Conservation (phyloP, 2,329 filamentous ascomycete genomes). For the Cadophora luteo-olivacea region DNA sequence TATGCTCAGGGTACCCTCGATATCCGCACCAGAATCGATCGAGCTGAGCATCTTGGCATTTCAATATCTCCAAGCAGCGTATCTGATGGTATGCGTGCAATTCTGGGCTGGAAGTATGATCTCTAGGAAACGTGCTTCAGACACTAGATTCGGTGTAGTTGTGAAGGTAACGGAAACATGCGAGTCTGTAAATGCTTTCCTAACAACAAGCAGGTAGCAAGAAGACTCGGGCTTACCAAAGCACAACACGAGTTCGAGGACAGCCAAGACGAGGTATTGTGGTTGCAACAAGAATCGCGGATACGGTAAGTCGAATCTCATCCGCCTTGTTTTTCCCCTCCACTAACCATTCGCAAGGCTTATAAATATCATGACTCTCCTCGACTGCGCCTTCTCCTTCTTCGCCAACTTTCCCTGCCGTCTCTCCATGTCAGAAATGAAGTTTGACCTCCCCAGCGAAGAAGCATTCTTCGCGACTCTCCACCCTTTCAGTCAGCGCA, state of each 20-base stretch:
- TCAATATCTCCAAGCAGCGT: constrained; percentile 51
- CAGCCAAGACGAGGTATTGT: constrained; percentile 47
- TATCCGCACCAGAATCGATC: constrained; percentile 35
- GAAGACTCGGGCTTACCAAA: constrained; percentile 48
- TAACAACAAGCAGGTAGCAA: constrained; percentile 44
- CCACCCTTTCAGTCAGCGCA: constrained; percentile 51
- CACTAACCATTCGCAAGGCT: constrained; percentile 40
- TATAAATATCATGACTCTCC: constrained; percentile 48
- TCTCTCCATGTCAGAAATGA: constrained; percentile 48
- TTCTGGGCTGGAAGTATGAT: constrained; percentile 51
- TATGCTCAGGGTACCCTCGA: constrained; percentile 41
- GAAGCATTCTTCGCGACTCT: constrained; percentile 48
- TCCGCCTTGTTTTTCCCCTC: too few relatives aligned
- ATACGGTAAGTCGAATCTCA: constrained; percentile 46
- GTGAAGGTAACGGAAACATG: constrained; percentile 45
- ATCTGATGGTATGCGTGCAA: constrained; percentile 49
- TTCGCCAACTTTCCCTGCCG: constrained; percentile 53
- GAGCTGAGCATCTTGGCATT: constrained; percentile 46
- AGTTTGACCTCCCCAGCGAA: constrained; percentile 52
- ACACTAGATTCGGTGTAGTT: constrained; percentile 50
- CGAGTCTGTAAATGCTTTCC: background rate
- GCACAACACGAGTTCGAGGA: constrained; percentile 48
- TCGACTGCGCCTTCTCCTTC: constrained; percentile 53
- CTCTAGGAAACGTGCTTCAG: constrained; percentile 50
- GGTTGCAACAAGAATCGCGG: constrained; percentile 52